Evolutionary conservation across 2,329 filamentous ascomycete species (phyloP).

Genomic region (Beauveria bassiana): DNA sequence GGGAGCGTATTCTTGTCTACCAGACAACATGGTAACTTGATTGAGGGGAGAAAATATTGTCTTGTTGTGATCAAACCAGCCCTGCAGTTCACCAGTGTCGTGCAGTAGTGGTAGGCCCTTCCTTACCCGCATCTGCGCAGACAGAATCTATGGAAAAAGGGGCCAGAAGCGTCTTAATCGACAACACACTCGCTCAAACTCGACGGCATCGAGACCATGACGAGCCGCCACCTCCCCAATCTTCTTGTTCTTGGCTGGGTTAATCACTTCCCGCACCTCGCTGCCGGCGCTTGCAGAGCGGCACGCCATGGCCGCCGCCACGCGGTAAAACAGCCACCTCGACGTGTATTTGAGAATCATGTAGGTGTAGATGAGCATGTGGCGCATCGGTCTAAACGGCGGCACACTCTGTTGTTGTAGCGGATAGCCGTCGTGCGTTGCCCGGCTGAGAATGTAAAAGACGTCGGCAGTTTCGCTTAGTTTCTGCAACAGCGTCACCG

Average conservation of each 20-base stretch:
- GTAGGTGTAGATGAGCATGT: slow-evolving; percentile 28
- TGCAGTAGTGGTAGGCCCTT: neutral
- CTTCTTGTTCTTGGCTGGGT: slow-evolving; percentile 32
- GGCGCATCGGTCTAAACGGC: slow-evolving; percentile 15
- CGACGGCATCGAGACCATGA: slow-evolving; percentile 26
- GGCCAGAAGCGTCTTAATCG: slow-evolving; percentile 26
- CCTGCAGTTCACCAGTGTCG: no score
- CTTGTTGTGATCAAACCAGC: no score
- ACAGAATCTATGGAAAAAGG: slow-evolving; percentile 19
- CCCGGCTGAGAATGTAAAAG: slow-evolving; percentile 32
- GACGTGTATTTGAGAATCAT: slow-evolving; percentile 36
- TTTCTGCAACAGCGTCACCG: slow-evolving; percentile 21
- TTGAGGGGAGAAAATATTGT: neutral
- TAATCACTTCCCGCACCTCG: slow-evolving; percentile 34
- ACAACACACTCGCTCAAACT: slow-evolving; percentile 23
- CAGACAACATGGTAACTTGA: neutral
- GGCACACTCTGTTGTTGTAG: slow-evolving; percentile 20
- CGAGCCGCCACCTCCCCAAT: slow-evolving; percentile 28
- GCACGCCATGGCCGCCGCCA: slow-evolving; percentile 26
- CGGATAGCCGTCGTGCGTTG: slow-evolving; percentile 29
- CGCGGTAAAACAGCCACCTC: slow-evolving; percentile 33
- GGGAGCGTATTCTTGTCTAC: neutral
- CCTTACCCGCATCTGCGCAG: neutral
- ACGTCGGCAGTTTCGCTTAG: slow-evolving; percentile 39
- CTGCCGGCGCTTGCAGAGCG: slow-evolving; percentile 14